Evolutionary conservation across 73 alveolate genomes (phyloP).

Genomic region (Halteria grandinella): DNA sequence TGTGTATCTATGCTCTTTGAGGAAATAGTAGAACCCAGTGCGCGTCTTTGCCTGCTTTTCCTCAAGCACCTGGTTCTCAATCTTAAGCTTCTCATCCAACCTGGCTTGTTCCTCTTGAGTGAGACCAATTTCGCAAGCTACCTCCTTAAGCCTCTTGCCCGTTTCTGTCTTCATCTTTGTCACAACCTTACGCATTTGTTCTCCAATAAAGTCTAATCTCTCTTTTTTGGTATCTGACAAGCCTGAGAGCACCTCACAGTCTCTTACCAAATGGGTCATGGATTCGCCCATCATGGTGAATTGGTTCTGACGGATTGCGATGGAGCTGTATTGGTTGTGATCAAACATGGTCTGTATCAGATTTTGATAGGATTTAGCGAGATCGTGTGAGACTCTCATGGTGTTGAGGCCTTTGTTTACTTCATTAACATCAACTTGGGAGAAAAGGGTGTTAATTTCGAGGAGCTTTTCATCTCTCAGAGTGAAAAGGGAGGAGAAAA

Average conservation of each 20-base stretch:
- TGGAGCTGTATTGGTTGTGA: conserved; percentile 29
- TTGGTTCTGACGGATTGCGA: conserved; percentile 4
- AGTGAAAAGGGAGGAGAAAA: not conserved
- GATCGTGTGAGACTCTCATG: conserved; percentile 28
- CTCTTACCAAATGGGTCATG: not conserved
- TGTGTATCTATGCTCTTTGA: not conserved
- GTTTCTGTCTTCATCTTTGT: conserved; percentile 13
- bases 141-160: not conserved
- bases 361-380: not conserved
- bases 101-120: not conserved
- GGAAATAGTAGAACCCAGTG: conserved; percentile 16
- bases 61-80: not conserved
- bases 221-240: conserved; percentile 4
- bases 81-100: not conserved
- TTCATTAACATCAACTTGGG: conserved; percentile 1
- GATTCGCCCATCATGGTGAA: not conserved
- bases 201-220: conserved; percentile 3
- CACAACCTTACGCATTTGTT: not conserved
- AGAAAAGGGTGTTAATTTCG: conserved; percentile 6
- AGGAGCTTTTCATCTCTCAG: not conserved
- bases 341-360: conserved; percentile 24
- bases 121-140: not conserved
- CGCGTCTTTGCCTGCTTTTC: conserved; percentile 6
- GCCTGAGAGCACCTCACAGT: conserved; percentile 8
- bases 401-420: not conserved